These are phyloP conservation scores for Kernera saxatilis DNA, from an alignment of 345 rosid genomes.

Conservation along the genomic window DNA sequence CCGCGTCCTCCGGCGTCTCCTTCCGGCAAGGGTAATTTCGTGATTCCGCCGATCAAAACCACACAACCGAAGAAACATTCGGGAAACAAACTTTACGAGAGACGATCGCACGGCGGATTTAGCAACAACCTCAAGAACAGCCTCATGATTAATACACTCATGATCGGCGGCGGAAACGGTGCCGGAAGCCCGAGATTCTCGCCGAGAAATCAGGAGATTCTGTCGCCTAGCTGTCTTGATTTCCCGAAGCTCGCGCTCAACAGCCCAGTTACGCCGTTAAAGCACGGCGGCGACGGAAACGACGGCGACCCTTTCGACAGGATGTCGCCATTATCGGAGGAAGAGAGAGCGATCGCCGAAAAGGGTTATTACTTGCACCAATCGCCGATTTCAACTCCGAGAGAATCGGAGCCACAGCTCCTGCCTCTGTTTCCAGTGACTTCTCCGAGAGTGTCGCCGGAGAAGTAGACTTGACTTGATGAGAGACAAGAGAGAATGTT, in stretches of 20 bases:
- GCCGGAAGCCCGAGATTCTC: conserved; percentile 45
- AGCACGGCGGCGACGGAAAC: conserved; percentile 22
- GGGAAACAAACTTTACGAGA: conserved; percentile 71
- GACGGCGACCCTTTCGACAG: conserved; percentile 56
- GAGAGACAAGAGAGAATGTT: background rate
- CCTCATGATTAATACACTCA: conserved; percentile 81
- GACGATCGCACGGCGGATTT: conserved; percentile 48
- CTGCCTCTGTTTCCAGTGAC: conserved; percentile 82
- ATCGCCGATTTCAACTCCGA: conserved; percentile 86
- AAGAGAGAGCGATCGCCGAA: conserved; percentile 83
- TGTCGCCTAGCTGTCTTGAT: conserved; percentile 91
- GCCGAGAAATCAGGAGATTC: conserved; percentile 64
- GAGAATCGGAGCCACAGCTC: conserved; percentile 90
- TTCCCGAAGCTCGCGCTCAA: conserved; percentile 89
- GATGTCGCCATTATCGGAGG: conserved; percentile 72
- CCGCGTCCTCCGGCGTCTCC: conserved; percentile 34
- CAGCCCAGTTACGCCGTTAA: conserved; percentile 83
- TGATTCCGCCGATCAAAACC: conserved; percentile 67
- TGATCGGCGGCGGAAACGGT: conserved; percentile 34
- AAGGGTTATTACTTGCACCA: conserved; percentile 86
- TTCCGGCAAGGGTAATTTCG: conserved; percentile 29
- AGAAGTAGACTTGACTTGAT: conserved; percentile 1
- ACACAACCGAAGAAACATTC: conserved; percentile 46
- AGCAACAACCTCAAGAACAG: conserved; percentile 61
- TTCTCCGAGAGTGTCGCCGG: conserved; percentile 60